These are phyloP conservation scores for Inonotus hispidus DNA, from an alignment of 1,284 basidiomycete genomes.

Conservation along the genomic window DNA sequence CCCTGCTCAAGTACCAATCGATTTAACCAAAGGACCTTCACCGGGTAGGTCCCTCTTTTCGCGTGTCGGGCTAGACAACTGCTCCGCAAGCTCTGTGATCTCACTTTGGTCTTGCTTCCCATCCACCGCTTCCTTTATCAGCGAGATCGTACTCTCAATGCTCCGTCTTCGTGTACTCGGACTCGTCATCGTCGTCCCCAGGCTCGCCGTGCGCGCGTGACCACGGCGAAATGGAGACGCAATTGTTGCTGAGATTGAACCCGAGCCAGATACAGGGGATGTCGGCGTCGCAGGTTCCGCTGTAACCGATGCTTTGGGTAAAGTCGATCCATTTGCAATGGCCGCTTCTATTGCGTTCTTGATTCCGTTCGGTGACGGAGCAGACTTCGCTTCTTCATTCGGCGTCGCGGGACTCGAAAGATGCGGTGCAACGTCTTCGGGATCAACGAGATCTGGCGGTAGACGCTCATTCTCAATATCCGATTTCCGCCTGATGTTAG, in stretches of 20 bases:
- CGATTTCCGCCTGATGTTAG: constrained; percentile 71
- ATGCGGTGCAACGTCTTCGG: constrained; percentile 48
- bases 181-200: constrained; percentile 96
- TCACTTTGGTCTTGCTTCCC: constrained; percentile 36
- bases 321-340: constrained; percentile 35
- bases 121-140: constrained; percentile 88
- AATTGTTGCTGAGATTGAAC: constrained; percentile 29
- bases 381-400: constrained; percentile 37
- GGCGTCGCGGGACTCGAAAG: constrained; percentile 47
- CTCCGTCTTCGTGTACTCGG: constrained; percentile 90
- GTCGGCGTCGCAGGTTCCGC: constrained; percentile 27
- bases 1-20: not conserved
- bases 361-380: constrained; percentile 48
- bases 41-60: constrained; percentile 2
- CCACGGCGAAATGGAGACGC: constrained; percentile 59
- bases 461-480: constrained; percentile 99
- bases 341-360: constrained; percentile 46
- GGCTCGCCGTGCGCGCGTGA: constrained; percentile 81
- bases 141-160: constrained; percentile 92
- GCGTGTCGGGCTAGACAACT: constrained; percentile 16
- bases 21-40: not conserved
- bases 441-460: constrained; percentile 93
- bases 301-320: constrained; percentile 30
- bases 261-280: constrained; percentile 31
- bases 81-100: constrained; percentile 21